Conservation (phyloP, 2,329 filamentous ascomycete genomes). For the Zymoseptoria ardabiliae region DNA sequence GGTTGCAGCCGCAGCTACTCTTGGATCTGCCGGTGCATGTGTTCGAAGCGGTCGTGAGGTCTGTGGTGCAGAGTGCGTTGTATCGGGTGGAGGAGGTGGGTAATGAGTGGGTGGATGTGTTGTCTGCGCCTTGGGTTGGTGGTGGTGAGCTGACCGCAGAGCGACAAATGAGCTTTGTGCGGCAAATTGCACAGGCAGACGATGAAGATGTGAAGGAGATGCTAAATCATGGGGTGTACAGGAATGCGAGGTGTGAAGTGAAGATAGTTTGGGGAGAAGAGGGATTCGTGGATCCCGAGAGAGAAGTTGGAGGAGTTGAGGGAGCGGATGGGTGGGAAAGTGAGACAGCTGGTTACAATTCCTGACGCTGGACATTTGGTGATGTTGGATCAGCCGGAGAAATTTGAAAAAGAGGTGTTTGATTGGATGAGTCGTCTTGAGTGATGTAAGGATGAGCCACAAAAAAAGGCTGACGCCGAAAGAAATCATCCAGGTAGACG, state of each 20-base stretch:
- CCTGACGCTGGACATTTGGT: slow-evolving; percentile 39
- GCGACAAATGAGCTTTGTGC: slow-evolving; percentile 33
- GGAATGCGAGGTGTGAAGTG: slow-evolving; percentile 29
- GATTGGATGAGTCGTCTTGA: slow-evolving; percentile 24
- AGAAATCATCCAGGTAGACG: neutral
- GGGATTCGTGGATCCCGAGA: slow-evolving; percentile 38
- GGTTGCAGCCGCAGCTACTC: slow-evolving; percentile 19
- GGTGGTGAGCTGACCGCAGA: slow-evolving; percentile 11
- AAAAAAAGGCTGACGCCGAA: neutral
- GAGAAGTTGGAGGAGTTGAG: slow-evolving; percentile 32
- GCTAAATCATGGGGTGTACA: slow-evolving; percentile 32
- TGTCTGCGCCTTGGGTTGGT: slow-evolving; percentile 31
- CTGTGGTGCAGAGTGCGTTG: slow-evolving; percentile 37
- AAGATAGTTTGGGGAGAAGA: slow-evolving; percentile 40
- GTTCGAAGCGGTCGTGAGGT: slow-evolving; percentile 34
- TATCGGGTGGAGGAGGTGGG: slow-evolving; percentile 21
- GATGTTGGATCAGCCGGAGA: slow-evolving; percentile 38
- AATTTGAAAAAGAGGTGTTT: slow-evolving; percentile 34
- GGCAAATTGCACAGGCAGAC: slow-evolving; percentile 29
- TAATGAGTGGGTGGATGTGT: slow-evolving; percentile 27
- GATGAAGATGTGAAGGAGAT: slow-evolving; percentile 32
- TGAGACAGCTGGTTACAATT: slow-evolving; percentile 31
- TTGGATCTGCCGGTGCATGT: slow-evolving; percentile 27
- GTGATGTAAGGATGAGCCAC: neutral
- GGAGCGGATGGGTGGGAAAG: slow-evolving; percentile 24